A percentile compares a stretch with the other conserved stretches of the same genome.
phyloP scores from a whole-genome alignment of 2,329 filamentous ascomycete genomes.

The Lojkania enalia region DNA sequence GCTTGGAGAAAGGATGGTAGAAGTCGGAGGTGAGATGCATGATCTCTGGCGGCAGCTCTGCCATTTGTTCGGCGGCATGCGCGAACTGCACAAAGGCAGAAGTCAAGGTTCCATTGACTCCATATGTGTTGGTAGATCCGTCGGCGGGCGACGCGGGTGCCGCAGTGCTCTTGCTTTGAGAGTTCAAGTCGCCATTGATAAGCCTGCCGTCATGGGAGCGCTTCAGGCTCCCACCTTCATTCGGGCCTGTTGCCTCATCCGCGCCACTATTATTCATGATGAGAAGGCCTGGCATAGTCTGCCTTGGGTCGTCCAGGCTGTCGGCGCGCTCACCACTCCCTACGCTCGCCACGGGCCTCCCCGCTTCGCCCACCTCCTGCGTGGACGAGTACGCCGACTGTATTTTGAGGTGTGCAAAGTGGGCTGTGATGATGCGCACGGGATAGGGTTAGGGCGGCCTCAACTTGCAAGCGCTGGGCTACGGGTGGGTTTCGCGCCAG shows the following conservation, averaged over 20 bases:
- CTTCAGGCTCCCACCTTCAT: conserved; percentile 36
- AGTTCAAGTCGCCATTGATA: conserved; percentile 32
- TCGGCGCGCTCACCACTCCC: conserved; percentile 37
- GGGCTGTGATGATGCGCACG: not conserved
- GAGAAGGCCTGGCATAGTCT: conserved; percentile 54
- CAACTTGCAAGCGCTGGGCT: not conserved
- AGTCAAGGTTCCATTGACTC: conserved; percentile 22
- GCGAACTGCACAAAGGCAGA: conserved; percentile 11
- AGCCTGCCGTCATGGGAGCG: conserved; percentile 33
- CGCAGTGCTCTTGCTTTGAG: conserved; percentile 19
- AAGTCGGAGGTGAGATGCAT: conserved; percentile 70
- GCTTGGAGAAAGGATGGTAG: conserved; percentile 73
- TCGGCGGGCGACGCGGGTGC: conserved; percentile 15
- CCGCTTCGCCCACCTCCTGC: conserved; percentile 12
- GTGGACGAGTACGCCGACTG: conserved; percentile 15
- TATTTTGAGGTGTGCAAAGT: conserved; percentile 16
- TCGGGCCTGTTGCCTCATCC: conserved; percentile 35
- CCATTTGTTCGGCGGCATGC: conserved; percentile 23
- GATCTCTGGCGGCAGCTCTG: conserved; percentile 55
- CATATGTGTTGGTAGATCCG: conserved; percentile 13
- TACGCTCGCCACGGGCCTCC: conserved; percentile 19
- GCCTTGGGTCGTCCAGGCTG: conserved; percentile 32
- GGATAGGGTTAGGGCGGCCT: not conserved
- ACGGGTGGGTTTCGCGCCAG: not conserved
- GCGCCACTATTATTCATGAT: conserved; percentile 52